phyloP scores from a whole-genome alignment of 768 basidiomycete species.

The Macrolepiota dolichaula region DNA sequence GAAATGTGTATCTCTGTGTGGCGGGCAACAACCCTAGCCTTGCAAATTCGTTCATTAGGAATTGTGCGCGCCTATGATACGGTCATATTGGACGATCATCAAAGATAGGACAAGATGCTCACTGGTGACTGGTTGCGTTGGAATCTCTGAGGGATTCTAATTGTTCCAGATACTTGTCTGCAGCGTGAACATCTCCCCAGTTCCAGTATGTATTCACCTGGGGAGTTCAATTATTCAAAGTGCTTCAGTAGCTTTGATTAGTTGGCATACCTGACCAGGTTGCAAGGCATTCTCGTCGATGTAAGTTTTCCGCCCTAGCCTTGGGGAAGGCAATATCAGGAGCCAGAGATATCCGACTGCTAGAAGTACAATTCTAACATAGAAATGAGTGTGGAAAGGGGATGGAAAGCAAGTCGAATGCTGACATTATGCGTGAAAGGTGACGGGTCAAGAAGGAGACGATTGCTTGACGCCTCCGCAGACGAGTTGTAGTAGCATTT shows the following conservation, averaged over 20 bases:
- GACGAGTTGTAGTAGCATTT: conserved; percentile 34
- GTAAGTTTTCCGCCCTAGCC: conserved; percentile 66
- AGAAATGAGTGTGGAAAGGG: conserved; percentile 5
- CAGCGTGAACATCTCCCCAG: conserved; percentile 86
- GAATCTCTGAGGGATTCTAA: conserved; percentile 59
- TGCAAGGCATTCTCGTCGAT: conserved; percentile 97
- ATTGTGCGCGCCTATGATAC: conserved; percentile 56
- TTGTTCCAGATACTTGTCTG: conserved; percentile 75
- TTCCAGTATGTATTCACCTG: conserved; percentile 91
- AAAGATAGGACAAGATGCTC: conserved; percentile 27
- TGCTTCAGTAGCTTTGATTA: background rate
- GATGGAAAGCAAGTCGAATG: background rate
- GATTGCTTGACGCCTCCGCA: conserved; percentile 42
- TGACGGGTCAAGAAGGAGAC: conserved; percentile 31
- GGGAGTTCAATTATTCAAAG: background rate
- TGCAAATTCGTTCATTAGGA: conserved; percentile 61
- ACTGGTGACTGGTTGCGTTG: conserved; percentile 74
- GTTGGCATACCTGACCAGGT: conserved; percentile 70
- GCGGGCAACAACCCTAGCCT: conserved; percentile 71
- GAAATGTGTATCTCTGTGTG: conserved; percentile 65
- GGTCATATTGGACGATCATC: background rate
- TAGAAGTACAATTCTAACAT: conserved; percentile 52
- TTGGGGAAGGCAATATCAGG: conserved; percentile 64
- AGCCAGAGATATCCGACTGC: conserved; percentile 80
- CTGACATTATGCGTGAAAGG: conserved; percentile 32